phyloP scores from a whole-genome alignment of 768 basidiomycete genomes.

The Suillus clintonianus region DNA sequence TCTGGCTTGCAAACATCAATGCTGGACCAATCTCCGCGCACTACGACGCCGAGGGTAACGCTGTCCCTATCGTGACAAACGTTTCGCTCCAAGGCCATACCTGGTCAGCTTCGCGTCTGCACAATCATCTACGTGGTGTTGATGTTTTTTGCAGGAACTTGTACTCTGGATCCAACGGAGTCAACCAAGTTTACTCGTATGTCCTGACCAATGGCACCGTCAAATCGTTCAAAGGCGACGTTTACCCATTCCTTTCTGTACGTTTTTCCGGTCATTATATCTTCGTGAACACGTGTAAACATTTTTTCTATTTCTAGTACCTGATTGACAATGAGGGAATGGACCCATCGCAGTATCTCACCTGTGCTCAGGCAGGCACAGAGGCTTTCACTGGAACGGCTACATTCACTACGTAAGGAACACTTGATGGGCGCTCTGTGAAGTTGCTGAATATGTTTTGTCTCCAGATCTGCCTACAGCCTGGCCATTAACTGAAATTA shows the following conservation, averaged over 20 bases:
- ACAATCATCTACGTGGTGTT: not conserved
- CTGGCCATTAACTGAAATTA: conserved; percentile 42
- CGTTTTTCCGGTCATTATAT: not conserved
- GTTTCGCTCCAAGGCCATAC: conserved; percentile 49
- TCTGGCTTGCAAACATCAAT: conserved; percentile 64
- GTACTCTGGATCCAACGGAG: conserved; percentile 53
- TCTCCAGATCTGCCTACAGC: conserved; percentile 45
- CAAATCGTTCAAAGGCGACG: conserved; percentile 53
- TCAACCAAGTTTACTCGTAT: conserved; percentile 55
- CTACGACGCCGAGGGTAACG: conserved; percentile 48
- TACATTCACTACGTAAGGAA: conserved; percentile 51
- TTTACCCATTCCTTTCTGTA: conserved; percentile 54
- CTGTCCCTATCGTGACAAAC: conserved; percentile 43
- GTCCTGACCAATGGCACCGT: conserved; percentile 38
- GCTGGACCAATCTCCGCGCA: conserved; percentile 56
- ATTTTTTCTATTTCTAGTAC: conserved; percentile 38
- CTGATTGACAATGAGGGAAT: conserved; percentile 48
- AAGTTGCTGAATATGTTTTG: not conserved
- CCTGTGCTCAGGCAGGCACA: conserved; percentile 60
- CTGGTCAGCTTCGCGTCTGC: conserved; percentile 38
- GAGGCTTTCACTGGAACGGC: conserved; percentile 60
- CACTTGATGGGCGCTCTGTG: not conserved
- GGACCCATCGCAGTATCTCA: conserved; percentile 54
- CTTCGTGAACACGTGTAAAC: not conserved
- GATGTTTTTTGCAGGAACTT: conserved; percentile 45